Evolutionary conservation across 2,329 filamentous ascomycete genomes (phyloP).

Genomic region (Microdochium nivale): DNA sequence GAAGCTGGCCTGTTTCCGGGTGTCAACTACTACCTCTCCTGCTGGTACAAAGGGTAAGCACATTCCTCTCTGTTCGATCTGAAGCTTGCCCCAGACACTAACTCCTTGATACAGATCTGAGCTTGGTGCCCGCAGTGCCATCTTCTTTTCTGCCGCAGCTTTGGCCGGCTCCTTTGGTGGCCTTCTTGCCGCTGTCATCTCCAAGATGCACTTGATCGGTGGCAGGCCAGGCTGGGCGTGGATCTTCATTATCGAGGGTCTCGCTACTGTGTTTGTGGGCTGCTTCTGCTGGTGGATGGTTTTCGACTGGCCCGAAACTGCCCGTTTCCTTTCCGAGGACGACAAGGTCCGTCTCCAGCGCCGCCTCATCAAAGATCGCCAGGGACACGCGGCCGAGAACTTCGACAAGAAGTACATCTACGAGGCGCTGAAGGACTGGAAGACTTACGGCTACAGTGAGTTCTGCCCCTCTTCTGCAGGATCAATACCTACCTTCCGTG

Average conservation of each 20-base stretch:
- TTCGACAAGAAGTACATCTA: conserved; percentile 68
- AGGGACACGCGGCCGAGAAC: conserved; percentile 66
- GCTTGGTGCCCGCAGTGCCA: conserved; percentile 69
- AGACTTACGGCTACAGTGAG: conserved; percentile 34
- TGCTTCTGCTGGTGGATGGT: conserved; percentile 68
- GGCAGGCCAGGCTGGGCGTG: conserved; percentile 50
- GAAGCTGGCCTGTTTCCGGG: conserved; percentile 72
- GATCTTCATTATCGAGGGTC: conserved; percentile 64
- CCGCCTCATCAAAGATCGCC: conserved; percentile 62
- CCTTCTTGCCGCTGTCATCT: conserved; percentile 63
- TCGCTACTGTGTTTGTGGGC: conserved; percentile 61
- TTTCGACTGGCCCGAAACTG: conserved; percentile 72
- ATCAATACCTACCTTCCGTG: no score
- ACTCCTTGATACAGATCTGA: conserved; percentile 42
- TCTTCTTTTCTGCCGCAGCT: conserved; percentile 79
- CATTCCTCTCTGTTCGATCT: not conserved
- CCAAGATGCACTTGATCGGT: conserved; percentile 57
- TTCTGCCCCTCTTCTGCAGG: not conserved
- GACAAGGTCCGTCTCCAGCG: conserved; percentile 67
- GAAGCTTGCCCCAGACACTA: not conserved
- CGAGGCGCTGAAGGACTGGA: conserved; percentile 71
- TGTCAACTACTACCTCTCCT: conserved; percentile 72
- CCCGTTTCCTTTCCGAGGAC: conserved; percentile 59
- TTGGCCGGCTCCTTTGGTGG: conserved; percentile 72
- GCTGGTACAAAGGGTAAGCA: conserved; percentile 60